These are phyloP conservation scores for Venustampulla echinocandica DNA, from an alignment of 495 filamentous ascomycete species.

Conservation along the genomic window DNA sequence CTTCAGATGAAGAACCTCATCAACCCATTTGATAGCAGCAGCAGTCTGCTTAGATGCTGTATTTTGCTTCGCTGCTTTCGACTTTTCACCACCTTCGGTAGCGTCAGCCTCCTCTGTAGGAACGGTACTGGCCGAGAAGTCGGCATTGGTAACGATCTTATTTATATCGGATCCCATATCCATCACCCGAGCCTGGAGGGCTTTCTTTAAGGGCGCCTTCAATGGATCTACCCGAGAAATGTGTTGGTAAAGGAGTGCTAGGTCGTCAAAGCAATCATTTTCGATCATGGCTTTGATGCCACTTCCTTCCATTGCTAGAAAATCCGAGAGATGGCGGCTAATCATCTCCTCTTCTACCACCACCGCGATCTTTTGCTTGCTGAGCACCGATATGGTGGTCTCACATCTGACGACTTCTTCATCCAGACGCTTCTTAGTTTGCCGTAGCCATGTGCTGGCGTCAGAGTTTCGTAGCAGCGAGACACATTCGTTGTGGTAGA, in stretches of 20 bases:
- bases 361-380: constrained; percentile 60
- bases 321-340: constrained; percentile 61
- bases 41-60: constrained; percentile 52
- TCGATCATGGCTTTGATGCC: constrained; percentile 88
- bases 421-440: constrained; percentile 58
- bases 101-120: constrained; percentile 25
- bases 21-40: constrained; percentile 90
- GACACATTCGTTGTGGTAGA: constrained; percentile 69
- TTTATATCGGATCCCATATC: constrained; percentile 80
- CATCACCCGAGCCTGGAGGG: constrained; percentile 64
- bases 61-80: constrained; percentile 37
- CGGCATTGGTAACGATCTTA: constrained; percentile 37
- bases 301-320: constrained; percentile 74
- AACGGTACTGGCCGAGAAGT: constrained; percentile 17
- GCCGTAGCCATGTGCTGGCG: constrained; percentile 75
- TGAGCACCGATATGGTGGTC: constrained; percentile 63
- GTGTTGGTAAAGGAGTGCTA: constrained; percentile 68
- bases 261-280: constrained; percentile 68
- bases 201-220: constrained; percentile 59
- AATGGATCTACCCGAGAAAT: constrained; percentile 69
- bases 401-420: constrained; percentile 79
- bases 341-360: constrained; percentile 81
- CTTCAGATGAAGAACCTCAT: constrained; percentile 77
- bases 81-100: constrained; percentile 37
- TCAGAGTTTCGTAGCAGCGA: constrained; percentile 67